Evolutionary conservation across 228 moss, liverwort and hornwort genomes (phyloP).

Genomic region (Sphagnum fallax): DNA sequence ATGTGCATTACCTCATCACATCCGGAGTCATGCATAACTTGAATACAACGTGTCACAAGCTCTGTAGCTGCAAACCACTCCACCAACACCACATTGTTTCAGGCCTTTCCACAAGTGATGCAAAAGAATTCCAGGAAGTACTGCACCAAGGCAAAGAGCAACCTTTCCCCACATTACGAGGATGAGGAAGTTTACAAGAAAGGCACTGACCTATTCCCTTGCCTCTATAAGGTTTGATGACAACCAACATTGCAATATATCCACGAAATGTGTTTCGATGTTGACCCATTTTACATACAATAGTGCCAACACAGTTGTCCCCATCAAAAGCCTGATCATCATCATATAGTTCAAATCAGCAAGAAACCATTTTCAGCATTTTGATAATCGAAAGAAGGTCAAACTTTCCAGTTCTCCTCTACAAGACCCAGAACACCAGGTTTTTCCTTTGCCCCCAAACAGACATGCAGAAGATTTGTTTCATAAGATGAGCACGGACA

Average conservation of each 20-base stretch:
- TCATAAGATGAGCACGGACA: too few relatives aligned
- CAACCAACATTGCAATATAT: conserved; percentile 98
- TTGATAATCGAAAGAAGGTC: too few relatives aligned
- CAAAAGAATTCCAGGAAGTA: too few relatives aligned
- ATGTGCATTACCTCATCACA: conserved; percentile 73
- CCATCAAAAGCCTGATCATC: conserved; percentile 67
- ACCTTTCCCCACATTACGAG: too few relatives aligned
- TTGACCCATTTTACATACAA: conserved; percentile 99
- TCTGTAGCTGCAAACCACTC: conserved; percentile 72
- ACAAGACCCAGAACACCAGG: too few relatives aligned
- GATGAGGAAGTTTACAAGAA: neutral
- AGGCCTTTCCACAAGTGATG: too few relatives aligned
- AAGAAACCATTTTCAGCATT: too few relatives aligned
- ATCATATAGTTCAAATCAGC: neutral
- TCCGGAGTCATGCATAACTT: conserved; percentile 95
- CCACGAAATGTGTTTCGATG: conserved; percentile 89
- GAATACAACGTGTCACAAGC: conserved; percentile 94
- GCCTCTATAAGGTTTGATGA: conserved; percentile 88
- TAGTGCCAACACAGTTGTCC: conserved; percentile 84
- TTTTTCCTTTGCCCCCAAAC: too few relatives aligned
- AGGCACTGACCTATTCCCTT: conserved; percentile 80
- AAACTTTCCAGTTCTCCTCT: too few relatives aligned
- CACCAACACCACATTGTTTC: neutral
- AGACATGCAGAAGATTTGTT: too few relatives aligned
- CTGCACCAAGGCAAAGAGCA: too few relatives aligned